phyloP scores from a whole-genome alignment of 1,284 basidiomycete species.

The Ustilago sp. region DNA sequence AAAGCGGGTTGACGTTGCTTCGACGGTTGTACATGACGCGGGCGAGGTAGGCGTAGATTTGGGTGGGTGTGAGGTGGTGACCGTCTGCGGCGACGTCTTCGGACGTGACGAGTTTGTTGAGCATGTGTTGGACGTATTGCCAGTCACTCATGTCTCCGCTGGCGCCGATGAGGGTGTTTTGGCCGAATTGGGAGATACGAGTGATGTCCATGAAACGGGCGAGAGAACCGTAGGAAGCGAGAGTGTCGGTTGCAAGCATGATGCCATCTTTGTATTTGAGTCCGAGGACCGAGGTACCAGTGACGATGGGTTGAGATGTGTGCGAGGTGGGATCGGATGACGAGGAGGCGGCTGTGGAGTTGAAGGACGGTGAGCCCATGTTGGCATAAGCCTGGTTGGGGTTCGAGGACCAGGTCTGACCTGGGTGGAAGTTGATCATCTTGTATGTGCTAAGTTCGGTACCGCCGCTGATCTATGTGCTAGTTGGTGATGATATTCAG shows the following conservation, averaged over 20 bases:
- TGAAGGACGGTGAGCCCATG: conserved; percentile 66
- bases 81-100: conserved; percentile 86
- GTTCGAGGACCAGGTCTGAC: conserved; percentile 53
- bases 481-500: neutral
- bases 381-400: conserved; percentile 37
- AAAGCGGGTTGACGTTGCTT: conserved; percentile 90
- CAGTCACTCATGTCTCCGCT: conserved; percentile 98
- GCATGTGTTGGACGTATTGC: conserved; percentile 85
- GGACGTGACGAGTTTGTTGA: conserved; percentile 70
- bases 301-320: conserved; percentile 87
- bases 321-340: conserved; percentile 45
- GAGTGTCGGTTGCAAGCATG: conserved; percentile 99
- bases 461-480: neutral
- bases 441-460: neutral
- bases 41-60: conserved; percentile 92
- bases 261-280: conserved; percentile 95
- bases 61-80: conserved; percentile 84
- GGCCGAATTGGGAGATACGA: conserved; percentile 85
- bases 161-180: conserved; percentile 84
- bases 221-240: conserved; percentile 96
- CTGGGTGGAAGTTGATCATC: conserved; percentile 52
- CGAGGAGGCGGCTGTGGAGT: conserved; percentile 31
- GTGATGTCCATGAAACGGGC: conserved; percentile 96
- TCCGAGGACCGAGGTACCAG: conserved; percentile 93
- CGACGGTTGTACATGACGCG: conserved; percentile 91